phyloP scores from a whole-genome alignment of 2,329 filamentous ascomycete species.

The Cadophora malorum region DNA sequence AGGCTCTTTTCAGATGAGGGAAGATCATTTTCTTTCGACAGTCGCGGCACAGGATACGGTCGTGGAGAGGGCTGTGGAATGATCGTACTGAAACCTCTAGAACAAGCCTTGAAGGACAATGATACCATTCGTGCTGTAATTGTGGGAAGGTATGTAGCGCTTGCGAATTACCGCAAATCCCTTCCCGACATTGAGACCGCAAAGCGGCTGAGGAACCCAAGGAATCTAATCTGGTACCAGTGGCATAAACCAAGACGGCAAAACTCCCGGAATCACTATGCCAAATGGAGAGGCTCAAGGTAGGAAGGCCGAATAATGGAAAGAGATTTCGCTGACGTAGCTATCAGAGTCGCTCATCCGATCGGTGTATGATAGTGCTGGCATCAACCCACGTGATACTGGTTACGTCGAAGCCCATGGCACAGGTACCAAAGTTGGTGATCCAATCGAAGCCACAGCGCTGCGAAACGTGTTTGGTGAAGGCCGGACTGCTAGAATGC shows the following conservation, averaged over 20 bases:
- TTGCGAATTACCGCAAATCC: too few relatives aligned
- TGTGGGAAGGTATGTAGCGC: slow-evolving; percentile 33
- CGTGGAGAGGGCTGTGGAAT: slow-evolving; percentile 67
- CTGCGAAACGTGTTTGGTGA: slow-evolving; percentile 40
- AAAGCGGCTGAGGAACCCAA: neutral
- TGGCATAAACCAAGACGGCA: slow-evolving; percentile 54
- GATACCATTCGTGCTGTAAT: slow-evolving; percentile 54
- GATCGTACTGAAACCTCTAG: slow-evolving; percentile 64
- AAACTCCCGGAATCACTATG: slow-evolving; percentile 53
- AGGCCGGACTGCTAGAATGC: slow-evolving; percentile 36
- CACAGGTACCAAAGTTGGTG: slow-evolving; percentile 41
- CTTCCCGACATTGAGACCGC: neutral
- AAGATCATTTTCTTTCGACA: slow-evolving; percentile 55
- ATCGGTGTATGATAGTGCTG: slow-evolving; percentile 31
- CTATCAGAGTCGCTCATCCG: slow-evolving; percentile 39
- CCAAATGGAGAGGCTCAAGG: slow-evolving; percentile 54
- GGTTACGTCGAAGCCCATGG: slow-evolving; percentile 41
- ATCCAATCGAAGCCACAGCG: slow-evolving; percentile 41
- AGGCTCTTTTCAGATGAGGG: slow-evolving; percentile 42
- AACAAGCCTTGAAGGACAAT: slow-evolving; percentile 50
- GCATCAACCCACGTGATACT: slow-evolving; percentile 34
- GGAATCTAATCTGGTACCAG: slow-evolving; percentile 32
- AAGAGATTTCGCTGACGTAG: slow-evolving; percentile 15
- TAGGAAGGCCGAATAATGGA: neutral
- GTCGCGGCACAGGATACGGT: slow-evolving; percentile 67